Evolutionary conservation across 768 basidiomycete genomes (phyloP).

Genomic region (Boletus coccyginus): DNA sequence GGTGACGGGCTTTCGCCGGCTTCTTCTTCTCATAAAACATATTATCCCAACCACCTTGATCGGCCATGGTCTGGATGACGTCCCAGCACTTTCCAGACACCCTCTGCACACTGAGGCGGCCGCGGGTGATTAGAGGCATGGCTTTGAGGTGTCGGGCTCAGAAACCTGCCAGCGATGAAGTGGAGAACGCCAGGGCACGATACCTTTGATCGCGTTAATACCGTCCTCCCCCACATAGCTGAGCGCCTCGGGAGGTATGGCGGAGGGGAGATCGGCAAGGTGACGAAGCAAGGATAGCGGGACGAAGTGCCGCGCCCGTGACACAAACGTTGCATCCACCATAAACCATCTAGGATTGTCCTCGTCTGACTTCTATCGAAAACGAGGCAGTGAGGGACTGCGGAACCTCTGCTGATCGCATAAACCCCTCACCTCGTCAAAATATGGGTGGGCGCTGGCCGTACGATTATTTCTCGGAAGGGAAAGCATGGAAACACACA

Average conservation of each 20-base stretch:
- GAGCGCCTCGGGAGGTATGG: slow-evolving; percentile 50
- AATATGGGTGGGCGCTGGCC: slow-evolving; percentile 71
- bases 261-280: slow-evolving; percentile 44
- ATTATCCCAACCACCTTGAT: slow-evolving; percentile 77
- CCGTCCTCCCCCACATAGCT: slow-evolving; percentile 66
- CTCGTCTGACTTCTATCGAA: slow-evolving; percentile 68
- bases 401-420: neutral
- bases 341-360: slow-evolving; percentile 88
- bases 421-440: slow-evolving; percentile 53
- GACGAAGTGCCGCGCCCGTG: slow-evolving; percentile 68
- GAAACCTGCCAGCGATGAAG: neutral
- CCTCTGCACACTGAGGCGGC: slow-evolving; percentile 85
- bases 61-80: slow-evolving; percentile 56
- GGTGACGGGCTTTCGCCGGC: neutral
- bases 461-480: slow-evolving; percentile 7
- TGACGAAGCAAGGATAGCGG: slow-evolving; percentile 71
- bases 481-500: slow-evolving; percentile 34
- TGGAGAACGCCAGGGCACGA: slow-evolving; percentile 10
- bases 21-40: slow-evolving; percentile 41
- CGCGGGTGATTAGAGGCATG: slow-evolving; percentile 79
- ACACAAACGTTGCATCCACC: slow-evolving; percentile 73
- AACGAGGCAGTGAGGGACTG: neutral
- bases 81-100: slow-evolving; percentile 67
- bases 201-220: slow-evolving; percentile 62
- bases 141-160: slow-evolving; percentile 35